Evolutionary conservation across 371 early-diverging fungal genomes (phyloP).

Genomic region (Apophysomyces variabilis): DNA sequence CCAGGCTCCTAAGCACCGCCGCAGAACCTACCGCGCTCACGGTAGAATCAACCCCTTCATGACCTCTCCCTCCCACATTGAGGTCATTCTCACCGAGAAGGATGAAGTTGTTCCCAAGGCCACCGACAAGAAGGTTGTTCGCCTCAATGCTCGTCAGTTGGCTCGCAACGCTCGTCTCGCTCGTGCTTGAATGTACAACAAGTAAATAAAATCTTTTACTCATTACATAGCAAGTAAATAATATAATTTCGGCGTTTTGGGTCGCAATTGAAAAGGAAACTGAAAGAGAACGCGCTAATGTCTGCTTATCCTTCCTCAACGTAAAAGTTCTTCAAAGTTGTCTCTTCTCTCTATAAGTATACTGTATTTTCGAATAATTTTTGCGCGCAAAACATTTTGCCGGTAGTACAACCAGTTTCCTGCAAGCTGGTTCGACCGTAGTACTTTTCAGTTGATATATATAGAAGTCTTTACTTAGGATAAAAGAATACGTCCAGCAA

Average conservation of each 20-base stretch:
- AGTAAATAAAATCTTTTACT: not conserved
- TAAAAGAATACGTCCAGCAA: too few species aligned
- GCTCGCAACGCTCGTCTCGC: conserved; percentile 56
- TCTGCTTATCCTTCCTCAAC: too few species aligned
- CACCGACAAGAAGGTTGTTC: conserved; percentile 56
- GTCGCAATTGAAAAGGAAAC: too few species aligned
- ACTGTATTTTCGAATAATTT: too few species aligned
- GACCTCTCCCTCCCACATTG: conserved; percentile 97
- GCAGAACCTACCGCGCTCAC: conserved; percentile 99
- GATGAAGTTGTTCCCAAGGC: conserved; percentile 76
- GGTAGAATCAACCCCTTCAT: conserved; percentile 96
- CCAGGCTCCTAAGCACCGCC: conserved; percentile 98
- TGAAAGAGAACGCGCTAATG: too few species aligned
- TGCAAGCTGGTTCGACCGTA: too few species aligned
- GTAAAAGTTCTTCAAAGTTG: too few species aligned
- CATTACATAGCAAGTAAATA: not conserved
- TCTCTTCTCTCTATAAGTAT: too few species aligned
- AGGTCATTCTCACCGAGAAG: conserved; percentile 89
- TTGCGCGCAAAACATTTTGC: too few species aligned
- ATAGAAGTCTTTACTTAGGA: too few species aligned
- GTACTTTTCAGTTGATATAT: too few species aligned
- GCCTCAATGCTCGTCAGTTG: conserved; percentile 60
- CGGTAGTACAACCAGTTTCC: too few species aligned
- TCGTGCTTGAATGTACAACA: conserved; percentile 25
- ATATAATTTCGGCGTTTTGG: not conserved